Percentiles rank a stretch among this genome's conserved stretches.
These are phyloP conservation scores for Quercus variabilis DNA, from an alignment of 306 rosid genomes.

Conservation along the genomic window DNA sequence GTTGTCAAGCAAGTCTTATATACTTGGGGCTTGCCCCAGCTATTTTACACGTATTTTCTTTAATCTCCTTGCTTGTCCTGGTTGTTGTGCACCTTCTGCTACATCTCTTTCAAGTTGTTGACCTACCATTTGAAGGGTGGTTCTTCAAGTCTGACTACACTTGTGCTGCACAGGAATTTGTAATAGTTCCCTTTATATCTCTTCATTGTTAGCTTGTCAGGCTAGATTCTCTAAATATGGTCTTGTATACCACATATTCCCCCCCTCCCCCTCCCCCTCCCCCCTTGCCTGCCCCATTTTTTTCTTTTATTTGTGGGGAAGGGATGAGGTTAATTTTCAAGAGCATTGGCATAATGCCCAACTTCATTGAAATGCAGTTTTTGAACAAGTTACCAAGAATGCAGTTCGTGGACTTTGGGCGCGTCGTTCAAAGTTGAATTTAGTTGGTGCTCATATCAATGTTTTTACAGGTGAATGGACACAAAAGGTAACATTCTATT, in stretches of 20 bases:
- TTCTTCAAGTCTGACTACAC: not conserved
- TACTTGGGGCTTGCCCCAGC: not conserved
- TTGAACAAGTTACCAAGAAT: slow-evolving; percentile 96
- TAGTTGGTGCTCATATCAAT: slow-evolving; percentile 98
- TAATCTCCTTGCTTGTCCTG: not conserved
- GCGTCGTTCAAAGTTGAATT: slow-evolving; percentile 89
- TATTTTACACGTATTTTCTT: not conserved
- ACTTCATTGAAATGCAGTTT: slow-evolving; percentile 54
- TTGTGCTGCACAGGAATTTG: not conserved
- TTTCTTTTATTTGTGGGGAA: not conserved
- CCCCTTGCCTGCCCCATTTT: not conserved
- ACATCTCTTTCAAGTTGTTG: not conserved
- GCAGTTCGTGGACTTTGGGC: slow-evolving; percentile 96
- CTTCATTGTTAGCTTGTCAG: not conserved
- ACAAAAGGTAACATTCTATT: slow-evolving; percentile 74
- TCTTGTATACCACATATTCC: not conserved
- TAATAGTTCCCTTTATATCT: not conserved
- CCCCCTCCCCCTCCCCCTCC: not conserved
- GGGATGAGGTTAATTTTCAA: not conserved
- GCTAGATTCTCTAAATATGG: not conserved
- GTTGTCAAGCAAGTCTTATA: not conserved
- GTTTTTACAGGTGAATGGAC: slow-evolving; percentile 99
- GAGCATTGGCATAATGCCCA: not conserved
- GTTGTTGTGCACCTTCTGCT: not conserved
- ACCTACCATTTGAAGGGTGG: not conserved